phyloP scores from a whole-genome alignment of 2,329 filamentous ascomycete genomes.

The Aspergillus piperis region DNA sequence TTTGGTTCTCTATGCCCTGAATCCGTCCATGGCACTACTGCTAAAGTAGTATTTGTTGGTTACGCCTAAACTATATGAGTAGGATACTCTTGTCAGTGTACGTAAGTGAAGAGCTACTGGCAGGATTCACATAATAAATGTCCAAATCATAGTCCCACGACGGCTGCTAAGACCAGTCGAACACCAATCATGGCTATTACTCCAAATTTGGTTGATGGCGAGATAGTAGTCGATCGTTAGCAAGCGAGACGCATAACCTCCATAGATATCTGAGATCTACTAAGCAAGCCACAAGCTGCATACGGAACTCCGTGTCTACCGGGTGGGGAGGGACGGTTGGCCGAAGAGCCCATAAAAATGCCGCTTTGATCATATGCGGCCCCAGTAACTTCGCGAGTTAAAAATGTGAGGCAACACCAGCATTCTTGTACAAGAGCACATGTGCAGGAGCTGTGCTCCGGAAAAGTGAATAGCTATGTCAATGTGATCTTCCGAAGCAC shows the following conservation, averaged over 20 bases:
- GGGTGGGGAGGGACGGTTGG: background rate
- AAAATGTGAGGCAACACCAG: background rate
- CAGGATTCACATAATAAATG: background rate
- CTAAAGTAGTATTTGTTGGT: background rate
- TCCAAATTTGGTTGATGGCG: too few relatives aligned
- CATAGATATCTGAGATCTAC: background rate
- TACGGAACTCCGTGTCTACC: background rate
- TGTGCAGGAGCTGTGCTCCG: background rate
- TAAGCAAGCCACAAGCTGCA: background rate
- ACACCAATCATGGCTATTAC: background rate
- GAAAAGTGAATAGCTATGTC: background rate
- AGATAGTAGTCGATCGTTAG: background rate
- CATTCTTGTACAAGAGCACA: background rate
- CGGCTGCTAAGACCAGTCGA: background rate
- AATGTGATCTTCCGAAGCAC: background rate
- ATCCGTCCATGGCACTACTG: background rate
- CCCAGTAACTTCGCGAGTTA: background rate
- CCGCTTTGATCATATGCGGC: background rate
- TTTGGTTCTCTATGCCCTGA: too few relatives aligned
- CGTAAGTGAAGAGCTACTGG: background rate
- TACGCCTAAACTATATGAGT: background rate
- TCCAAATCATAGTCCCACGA: background rate
- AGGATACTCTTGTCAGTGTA: background rate
- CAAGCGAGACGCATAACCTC: background rate
- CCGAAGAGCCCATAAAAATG: background rate